Evolutionary conservation across 345 rosid genomes (phyloP).

Genomic region (Arabis hirsuta): DNA sequence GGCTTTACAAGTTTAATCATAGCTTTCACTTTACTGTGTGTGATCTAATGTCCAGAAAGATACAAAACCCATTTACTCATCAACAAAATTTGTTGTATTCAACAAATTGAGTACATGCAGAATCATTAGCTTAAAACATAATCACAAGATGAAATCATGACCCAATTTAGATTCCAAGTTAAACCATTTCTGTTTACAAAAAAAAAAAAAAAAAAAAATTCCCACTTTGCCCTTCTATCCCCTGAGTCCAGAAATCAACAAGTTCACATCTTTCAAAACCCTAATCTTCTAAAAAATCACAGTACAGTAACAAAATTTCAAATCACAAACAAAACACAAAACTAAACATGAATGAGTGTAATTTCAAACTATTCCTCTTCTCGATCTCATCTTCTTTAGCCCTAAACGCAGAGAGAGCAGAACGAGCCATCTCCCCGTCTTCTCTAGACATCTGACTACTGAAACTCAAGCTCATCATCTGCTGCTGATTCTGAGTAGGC

Average conservation of each 20-base stretch:
- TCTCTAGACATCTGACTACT: constrained; percentile 84
- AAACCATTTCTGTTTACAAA: not conserved
- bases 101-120: constrained; percentile 25
- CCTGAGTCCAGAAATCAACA: constrained; percentile 20
- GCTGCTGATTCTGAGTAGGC: constrained; percentile 46
- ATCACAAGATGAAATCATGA: not conserved
- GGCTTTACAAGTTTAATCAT: not conserved
- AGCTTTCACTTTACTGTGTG: not conserved
- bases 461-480: constrained; percentile 67
- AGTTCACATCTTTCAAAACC: constrained; percentile 32
- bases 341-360: constrained; percentile 13
- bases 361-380: constrained; percentile 50
- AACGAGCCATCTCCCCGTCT: constrained; percentile 93
- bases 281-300: constrained; percentile 5
- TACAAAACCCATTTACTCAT: constrained; percentile 5
- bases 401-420: constrained; percentile 86
- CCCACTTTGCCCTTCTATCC: not conserved
- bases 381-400: constrained; percentile 99
- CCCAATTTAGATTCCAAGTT: constrained; percentile 5
- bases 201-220: not conserved
- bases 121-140: not conserved
- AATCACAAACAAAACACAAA: not conserved
- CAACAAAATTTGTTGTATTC: not conserved
- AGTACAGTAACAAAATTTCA: not conserved
- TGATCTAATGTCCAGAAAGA: not conserved